Evolutionary conservation across 305 asterid genomes (phyloP).

Genomic region (Withania somnifera): DNA sequence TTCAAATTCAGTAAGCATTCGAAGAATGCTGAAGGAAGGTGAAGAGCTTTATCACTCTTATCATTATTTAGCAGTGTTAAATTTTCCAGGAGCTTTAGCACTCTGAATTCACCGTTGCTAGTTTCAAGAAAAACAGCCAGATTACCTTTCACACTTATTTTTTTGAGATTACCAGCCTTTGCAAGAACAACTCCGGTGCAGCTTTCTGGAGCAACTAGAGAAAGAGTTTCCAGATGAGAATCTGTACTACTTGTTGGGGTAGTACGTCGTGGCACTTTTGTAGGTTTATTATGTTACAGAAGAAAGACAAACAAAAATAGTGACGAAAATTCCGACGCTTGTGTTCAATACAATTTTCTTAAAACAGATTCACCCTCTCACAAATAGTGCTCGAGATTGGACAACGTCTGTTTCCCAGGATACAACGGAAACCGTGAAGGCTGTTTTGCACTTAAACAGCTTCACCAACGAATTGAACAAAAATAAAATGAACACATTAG

Average conservation of each 20-base stretch:
- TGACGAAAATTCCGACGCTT: too few relatives aligned
- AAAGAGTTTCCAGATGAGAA: conserved; percentile 40
- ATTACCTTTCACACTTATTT: conserved; percentile 31
- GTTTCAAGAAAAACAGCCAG: conserved; percentile 18
- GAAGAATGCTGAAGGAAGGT: conserved; percentile 17
- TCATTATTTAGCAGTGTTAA: conserved; percentile 28
- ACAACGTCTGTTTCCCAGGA: too few relatives aligned
- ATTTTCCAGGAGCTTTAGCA: conserved; percentile 25
- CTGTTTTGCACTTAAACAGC: too few relatives aligned
- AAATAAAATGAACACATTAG: too few relatives aligned
- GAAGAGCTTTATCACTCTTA: conserved; percentile 1
- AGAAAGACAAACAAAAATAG: too few relatives aligned
- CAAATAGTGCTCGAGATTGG: too few relatives aligned
- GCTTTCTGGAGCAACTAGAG: conserved; percentile 29
- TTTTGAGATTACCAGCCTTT: conserved; percentile 25
- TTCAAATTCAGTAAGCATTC: conserved; percentile 28
- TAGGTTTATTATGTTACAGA: conserved; percentile 40
- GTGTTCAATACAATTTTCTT: too few relatives aligned
- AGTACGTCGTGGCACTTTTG: conserved; percentile 18
- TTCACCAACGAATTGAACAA: too few relatives aligned
- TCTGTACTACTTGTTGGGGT: conserved; percentile 11
- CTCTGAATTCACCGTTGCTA: conserved; percentile 16
- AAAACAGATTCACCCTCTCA: too few relatives aligned
- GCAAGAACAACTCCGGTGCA: conserved; percentile 31
- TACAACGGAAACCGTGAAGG: too few relatives aligned